Base-by-base conservation (phyloP, 106 monocot species). In the Dioscorea zingiberensis region DNA sequence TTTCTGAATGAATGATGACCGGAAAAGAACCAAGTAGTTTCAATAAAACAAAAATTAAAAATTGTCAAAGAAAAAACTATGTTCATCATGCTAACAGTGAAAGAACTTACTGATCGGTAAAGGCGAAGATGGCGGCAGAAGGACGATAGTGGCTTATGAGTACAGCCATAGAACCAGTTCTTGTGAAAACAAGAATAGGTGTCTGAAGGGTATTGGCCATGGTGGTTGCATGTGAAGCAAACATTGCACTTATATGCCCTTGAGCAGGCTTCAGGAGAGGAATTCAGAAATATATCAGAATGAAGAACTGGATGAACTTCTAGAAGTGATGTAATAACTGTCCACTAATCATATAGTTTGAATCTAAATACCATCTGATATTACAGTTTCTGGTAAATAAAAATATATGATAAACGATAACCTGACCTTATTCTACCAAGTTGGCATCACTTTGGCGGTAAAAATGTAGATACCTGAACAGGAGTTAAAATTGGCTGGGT, bases 121-220 rank as follows among this genome's bases (percentile, higher is more conserved):
- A 91, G 8, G 95, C 91, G 48, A 88, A 97, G 13, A 97, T 83
- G 6, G 83, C 83, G 19, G 76, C 74, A 24, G 76, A 85, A 13
- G 95, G 95, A 15, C 91, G 80, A 60, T 78, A 91, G 60, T 97
- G 91, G 73, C 95, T 97, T 27, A 97, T 62, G 67, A 91, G 80
- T 14, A 79, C 71, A 59, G 95, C 95, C 95, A 97, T 97, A 23
- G 95, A 97, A 48, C 88, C 95, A 15, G 95, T 91, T 66, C 78
- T 85, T 48, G 95, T 97, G 85, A 97, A 97, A 74, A 97, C 95
- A 48, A 97, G 83, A 25, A 97, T 97, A 21, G 91, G 80, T 48
- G 88, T 82, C 29, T 67, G 58, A 13, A 91, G 74, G 46, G 81
- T 81, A 58, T 97, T 73, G 0, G 88, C 80, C 83, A 97, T 97